A percentile compares a stretch with the other conserved stretches of the same genome.
Conservation (phyloP, 306 rosid species). For the Astragalus glycyphyllos region DNA sequence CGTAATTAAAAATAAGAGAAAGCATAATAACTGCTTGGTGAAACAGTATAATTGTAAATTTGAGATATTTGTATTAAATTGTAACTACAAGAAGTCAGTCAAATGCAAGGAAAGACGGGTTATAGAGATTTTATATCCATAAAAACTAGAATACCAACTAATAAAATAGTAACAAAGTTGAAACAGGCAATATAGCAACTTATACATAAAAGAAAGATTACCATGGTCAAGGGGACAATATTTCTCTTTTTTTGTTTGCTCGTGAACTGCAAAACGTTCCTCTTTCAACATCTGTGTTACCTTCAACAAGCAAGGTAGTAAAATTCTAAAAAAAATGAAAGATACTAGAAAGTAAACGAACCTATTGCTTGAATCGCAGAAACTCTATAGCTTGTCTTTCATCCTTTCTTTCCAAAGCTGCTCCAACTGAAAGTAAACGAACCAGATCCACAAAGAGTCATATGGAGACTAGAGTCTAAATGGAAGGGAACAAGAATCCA, state of each 20-base stretch:
- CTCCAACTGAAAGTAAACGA: no score
- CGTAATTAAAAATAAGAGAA: no score
- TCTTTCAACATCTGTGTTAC: constrained; percentile 91
- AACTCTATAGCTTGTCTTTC: no score
- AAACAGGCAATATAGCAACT: background rate
- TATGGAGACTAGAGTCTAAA: no score
- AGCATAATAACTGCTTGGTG: background rate
- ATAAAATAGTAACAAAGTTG: background rate
- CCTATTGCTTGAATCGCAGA: no score
- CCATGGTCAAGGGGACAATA: constrained; percentile 86
- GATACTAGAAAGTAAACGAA: no score
- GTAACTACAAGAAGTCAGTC: constrained; percentile 13
- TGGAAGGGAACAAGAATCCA: no score
- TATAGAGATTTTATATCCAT: constrained; percentile 3
- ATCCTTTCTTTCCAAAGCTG: no score
- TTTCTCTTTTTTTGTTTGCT: constrained; percentile 69
- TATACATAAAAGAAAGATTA: constrained; percentile 15
- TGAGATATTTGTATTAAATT: background rate
- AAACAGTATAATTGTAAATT: background rate
- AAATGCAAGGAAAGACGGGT: background rate
- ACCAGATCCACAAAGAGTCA: no score
- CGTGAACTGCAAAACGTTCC: constrained; percentile 83
- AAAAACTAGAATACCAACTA: constrained; percentile 5
- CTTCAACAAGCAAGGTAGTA: constrained; percentile 80
- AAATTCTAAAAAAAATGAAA: no score